Percentiles rank a stretch among this genome's conserved stretches.
Evolutionary conservation across 345 rosid species (phyloP).

Genomic region (Eucalyptus pauciflora): DNA sequence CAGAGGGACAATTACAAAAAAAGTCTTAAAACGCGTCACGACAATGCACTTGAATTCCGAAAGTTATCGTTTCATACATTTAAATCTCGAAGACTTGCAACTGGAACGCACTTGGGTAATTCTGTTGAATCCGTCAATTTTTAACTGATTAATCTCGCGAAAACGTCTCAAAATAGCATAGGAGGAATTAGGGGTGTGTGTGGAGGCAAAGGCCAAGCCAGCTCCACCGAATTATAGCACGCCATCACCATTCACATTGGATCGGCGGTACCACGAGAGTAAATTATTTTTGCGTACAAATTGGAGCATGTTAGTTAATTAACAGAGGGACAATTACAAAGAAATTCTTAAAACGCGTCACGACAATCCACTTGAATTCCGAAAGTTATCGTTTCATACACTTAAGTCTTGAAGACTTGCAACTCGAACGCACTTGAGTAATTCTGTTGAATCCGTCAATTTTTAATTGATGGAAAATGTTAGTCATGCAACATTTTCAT

Average conservation of each 20-base stretch:
- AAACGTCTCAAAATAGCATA: accelerated
- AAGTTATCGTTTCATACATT: neutral
- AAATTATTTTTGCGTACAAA: neutral
- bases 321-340: neutral
- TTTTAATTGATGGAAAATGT: neutral
- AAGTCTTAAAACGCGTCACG: neutral
- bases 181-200: neutral
- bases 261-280: accelerated
- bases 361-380: neutral
- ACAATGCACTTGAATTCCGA: neutral
- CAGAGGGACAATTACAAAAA: neutral
- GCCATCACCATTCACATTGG: neutral
- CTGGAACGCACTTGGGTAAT: accelerated
- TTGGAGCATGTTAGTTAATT: neutral
- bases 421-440: accelerated
- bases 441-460: neutral
- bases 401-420: neutral
- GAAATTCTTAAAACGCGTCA: neutral
- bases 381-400: neutral
- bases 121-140: neutral
- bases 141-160: neutral
- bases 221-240: neutral
- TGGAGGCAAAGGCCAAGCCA: neutral
- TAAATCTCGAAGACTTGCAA: neutral
- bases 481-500: neutral